Evolutionary conservation across 352 stramenopile genomes (phyloP).

Genomic region (Globisporangium alternatum): DNA sequence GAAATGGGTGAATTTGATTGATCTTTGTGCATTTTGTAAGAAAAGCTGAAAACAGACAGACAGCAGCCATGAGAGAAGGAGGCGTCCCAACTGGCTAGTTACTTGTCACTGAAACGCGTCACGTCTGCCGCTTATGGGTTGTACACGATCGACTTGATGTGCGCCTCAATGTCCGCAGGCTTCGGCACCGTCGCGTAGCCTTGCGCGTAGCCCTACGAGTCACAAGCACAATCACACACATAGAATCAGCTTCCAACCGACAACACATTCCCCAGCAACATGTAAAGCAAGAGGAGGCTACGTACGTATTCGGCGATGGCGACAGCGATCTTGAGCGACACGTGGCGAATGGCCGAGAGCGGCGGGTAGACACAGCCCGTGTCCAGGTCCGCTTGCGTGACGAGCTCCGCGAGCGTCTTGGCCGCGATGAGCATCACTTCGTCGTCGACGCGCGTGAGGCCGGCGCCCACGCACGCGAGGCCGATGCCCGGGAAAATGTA

Average conservation of each 20-base stretch:
- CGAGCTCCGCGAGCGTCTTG: constrained; percentile 61
- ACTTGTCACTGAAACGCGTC: not conserved
- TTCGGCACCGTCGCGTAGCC: constrained; percentile 54
- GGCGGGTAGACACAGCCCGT: constrained; percentile 93
- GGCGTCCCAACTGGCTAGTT: not conserved
- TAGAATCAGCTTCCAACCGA: not conserved
- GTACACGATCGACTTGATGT: constrained; percentile 66
- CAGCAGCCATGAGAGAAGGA: not conserved
- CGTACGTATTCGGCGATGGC: constrained; percentile 77
- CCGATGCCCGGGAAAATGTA: constrained; percentile 98
- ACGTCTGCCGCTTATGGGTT: constrained; percentile 42
- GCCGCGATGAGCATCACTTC: constrained; percentile 83
- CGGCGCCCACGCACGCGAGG: constrained; percentile 89
- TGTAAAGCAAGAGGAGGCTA: not conserved
- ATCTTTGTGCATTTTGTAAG: constrained; percentile 1
- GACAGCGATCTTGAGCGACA: constrained; percentile 91
- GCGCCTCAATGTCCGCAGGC: constrained; percentile 49
- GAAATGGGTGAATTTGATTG: not conserved
- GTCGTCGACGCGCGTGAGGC: constrained; percentile 72
- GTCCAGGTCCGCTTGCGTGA: constrained; percentile 89
- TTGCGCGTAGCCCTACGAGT: constrained; percentile 46
- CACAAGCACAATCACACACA: not conserved
- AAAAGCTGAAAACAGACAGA: constrained; percentile 6
- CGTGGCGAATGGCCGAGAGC: constrained; percentile 89
- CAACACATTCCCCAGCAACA: not conserved